Evolutionary conservation across 352 stramenopile genomes (phyloP).

Genomic region (Phytopythium boreale): DNA sequence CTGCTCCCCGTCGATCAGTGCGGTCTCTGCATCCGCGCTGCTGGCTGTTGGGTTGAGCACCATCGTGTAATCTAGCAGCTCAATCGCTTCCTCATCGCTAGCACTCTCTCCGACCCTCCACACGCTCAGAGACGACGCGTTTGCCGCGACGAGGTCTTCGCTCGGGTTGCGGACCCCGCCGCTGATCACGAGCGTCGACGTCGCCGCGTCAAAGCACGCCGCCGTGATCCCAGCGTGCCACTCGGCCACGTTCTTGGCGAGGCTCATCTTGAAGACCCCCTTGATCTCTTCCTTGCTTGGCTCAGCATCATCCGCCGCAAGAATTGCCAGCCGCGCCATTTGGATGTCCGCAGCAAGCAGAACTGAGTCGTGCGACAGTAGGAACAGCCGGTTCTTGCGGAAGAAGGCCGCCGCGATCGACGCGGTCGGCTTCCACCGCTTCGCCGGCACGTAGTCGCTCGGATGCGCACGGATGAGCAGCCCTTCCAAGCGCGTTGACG

Average conservation of each 20-base stretch:
- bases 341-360: conserved; percentile 52
- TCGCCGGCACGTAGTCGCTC: conserved; percentile 29
- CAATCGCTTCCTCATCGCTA: conserved; percentile 34
- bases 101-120: conserved; percentile 40
- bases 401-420: conserved; percentile 45
- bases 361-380: conserved; percentile 35
- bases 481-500: not conserved
- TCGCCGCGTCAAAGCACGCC: conserved; percentile 35
- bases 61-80: conserved; percentile 73
- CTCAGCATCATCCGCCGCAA: conserved; percentile 21
- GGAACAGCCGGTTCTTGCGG: conserved; percentile 30
- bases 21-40: not conserved
- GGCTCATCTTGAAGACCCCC: conserved; percentile 32
- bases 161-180: conserved; percentile 58
- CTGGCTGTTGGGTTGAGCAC: conserved; percentile 29
- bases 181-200: conserved; percentile 42
- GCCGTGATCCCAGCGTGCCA: conserved; percentile 59
- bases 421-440: conserved; percentile 37
- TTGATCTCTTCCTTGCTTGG: conserved; percentile 9
- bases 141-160: conserved; percentile 35
- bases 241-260: conserved; percentile 41
- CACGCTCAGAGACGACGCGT: conserved; percentile 62
- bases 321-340: conserved; percentile 37
- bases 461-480: conserved; percentile 33
- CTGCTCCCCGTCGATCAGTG: not conserved